These are phyloP conservation scores for Tricholoma sp. DNA, from an alignment of 768 basidiomycete species.

Conservation along the genomic window DNA sequence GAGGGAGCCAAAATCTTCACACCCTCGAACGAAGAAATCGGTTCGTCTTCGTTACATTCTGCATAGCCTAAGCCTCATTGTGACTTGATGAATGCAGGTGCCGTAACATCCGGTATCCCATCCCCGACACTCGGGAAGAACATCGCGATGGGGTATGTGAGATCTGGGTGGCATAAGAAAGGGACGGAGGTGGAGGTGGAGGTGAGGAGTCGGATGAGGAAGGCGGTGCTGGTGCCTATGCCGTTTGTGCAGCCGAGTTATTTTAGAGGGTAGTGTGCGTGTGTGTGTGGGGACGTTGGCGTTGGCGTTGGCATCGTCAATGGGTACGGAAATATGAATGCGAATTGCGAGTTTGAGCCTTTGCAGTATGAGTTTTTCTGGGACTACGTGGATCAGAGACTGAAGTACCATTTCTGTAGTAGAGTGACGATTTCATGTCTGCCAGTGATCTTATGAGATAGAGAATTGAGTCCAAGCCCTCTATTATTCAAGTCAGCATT, in stretches of 20 bases:
- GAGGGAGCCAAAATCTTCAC: constrained; percentile 78
- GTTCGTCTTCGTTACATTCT: constrained; percentile 32
- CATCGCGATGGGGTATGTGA: constrained; percentile 94
- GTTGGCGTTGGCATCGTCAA: too few species aligned
- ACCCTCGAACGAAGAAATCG: constrained; percentile 52
- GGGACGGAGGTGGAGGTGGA: constrained; percentile 83
- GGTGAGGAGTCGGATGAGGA: constrained; percentile 75
- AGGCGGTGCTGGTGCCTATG: constrained; percentile 74
- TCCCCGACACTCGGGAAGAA: constrained; percentile 87
- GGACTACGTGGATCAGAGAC: too few species aligned
- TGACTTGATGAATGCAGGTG: constrained; percentile 36
- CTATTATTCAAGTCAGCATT: too few species aligned
- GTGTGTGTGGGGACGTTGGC: neutral
- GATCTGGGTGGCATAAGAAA: constrained; percentile 82
- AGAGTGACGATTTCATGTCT: too few species aligned
- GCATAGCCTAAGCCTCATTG: neutral
- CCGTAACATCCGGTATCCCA: constrained; percentile 92
- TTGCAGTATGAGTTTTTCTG: too few species aligned
- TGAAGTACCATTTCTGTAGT: too few species aligned
- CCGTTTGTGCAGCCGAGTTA: constrained; percentile 86
- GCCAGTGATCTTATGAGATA: too few species aligned
- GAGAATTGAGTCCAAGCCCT: too few species aligned
- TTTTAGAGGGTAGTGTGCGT: constrained; percentile 48
- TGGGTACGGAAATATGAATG: too few species aligned
- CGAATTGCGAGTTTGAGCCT: too few species aligned